These are phyloP conservation scores for Lasiosphaeria hispida DNA, from an alignment of 495 filamentous ascomycete genomes.

Conservation along the genomic window DNA sequence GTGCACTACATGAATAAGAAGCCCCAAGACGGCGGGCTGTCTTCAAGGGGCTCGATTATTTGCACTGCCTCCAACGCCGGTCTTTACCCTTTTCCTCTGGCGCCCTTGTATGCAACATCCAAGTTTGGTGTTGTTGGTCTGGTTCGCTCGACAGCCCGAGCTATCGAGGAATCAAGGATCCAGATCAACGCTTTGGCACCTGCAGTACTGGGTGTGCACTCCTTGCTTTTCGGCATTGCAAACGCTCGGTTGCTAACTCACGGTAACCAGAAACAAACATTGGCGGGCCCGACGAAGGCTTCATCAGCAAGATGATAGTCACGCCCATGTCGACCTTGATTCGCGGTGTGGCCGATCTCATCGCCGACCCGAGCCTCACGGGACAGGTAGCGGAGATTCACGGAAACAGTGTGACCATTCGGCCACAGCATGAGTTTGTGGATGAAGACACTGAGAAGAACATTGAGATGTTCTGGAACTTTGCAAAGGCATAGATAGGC, in stretches of 20 bases:
- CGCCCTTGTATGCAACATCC: slow-evolving; percentile 52
- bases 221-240: neutral
- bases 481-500: slow-evolving; percentile 42
- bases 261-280: slow-evolving; percentile 45
- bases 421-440: slow-evolving; percentile 47
- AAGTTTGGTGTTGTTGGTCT: slow-evolving; percentile 53
- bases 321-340: slow-evolving; percentile 53
- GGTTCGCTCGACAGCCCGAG: slow-evolving; percentile 45
- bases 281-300: slow-evolving; percentile 39
- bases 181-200: slow-evolving; percentile 56
- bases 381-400: slow-evolving; percentile 54
- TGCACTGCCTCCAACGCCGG: slow-evolving; percentile 59
- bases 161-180: slow-evolving; percentile 42
- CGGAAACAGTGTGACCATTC: slow-evolving; percentile 51
- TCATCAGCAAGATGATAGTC: slow-evolving; percentile 51
- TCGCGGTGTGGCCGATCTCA: slow-evolving; percentile 44
- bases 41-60: slow-evolving; percentile 47
- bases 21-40: slow-evolving; percentile 10
- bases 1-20: slow-evolving; percentile 54
- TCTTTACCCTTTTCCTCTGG: slow-evolving; percentile 54
- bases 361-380: slow-evolving; percentile 39
- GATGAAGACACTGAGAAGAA: slow-evolving; percentile 52
- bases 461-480: slow-evolving; percentile 46
- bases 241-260: slow-evolving; percentile 6
- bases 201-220: slow-evolving; percentile 40